These are phyloP conservation scores for Trichomonascaceae sp. DNA, from an alignment of 1,139 yeast species.

Conservation along the genomic window DNA sequence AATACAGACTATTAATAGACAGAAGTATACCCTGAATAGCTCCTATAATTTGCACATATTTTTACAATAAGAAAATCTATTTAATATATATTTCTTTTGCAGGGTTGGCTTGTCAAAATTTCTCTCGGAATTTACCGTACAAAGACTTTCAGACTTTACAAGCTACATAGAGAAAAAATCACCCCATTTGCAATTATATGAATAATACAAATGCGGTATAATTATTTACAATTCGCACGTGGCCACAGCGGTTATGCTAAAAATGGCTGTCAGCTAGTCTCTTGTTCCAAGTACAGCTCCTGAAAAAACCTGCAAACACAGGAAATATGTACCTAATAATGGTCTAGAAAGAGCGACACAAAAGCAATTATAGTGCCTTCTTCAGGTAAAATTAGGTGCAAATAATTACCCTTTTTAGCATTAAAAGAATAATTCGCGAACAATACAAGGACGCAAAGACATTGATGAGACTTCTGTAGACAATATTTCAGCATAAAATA, in stretches of 20 bases:
- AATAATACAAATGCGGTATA: not conserved
- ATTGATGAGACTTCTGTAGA: no score
- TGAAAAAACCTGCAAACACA: not conserved
- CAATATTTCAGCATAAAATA: no score
- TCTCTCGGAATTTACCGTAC: not conserved
- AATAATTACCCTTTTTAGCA: not conserved
- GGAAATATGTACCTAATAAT: not conserved
- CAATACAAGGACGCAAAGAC: no score
- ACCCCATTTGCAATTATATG: not conserved
- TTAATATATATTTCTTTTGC: not conserved
- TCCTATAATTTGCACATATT: no score
- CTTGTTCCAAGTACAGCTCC: not conserved
- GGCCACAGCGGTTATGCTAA: not conserved
- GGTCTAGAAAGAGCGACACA: not conserved
- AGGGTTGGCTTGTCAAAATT: not conserved
- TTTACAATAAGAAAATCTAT: no score
- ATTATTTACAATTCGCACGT: not conserved
- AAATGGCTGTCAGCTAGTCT: not conserved
- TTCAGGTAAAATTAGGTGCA: not conserved
- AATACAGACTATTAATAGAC: not conserved
- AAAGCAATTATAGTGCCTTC: not conserved
- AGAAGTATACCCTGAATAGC: not conserved
- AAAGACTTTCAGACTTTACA: not conserved
- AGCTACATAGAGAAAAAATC: not conserved
- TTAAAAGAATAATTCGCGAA: no score